Evolutionary conservation across 208 protist species (phyloP).

Genomic region (Phytomonas sp.): DNA sequence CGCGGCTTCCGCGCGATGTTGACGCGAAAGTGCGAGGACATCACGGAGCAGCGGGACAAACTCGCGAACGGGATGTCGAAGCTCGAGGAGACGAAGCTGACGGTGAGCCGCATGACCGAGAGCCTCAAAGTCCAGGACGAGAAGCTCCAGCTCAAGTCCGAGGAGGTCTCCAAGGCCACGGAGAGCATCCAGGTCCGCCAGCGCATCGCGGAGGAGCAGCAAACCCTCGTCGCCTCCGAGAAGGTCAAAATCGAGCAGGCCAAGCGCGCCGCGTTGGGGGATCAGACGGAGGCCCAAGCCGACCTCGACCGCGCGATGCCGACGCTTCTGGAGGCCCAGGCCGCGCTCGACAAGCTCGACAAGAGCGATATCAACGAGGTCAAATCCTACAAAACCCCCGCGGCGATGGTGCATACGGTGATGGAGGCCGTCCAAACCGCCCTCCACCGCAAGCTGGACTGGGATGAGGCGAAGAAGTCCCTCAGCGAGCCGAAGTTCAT

Average conservation of each 20-base stretch:
- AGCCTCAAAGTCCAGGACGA: slow-evolving; percentile 85
- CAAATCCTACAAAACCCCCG: slow-evolving; percentile 95
- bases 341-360: slow-evolving; percentile 94
- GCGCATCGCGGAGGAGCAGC: slow-evolving; percentile 94
- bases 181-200: slow-evolving; percentile 94
- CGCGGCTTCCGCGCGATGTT: slow-evolving; percentile 92
- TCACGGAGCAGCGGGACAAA: slow-evolving; percentile 95
- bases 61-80: slow-evolving; percentile 91
- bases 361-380: slow-evolving; percentile 98
- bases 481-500: slow-evolving; percentile 95
- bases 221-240: slow-evolving; percentile 89
- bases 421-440: slow-evolving; percentile 96
- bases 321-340: slow-evolving; percentile 91
- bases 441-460: slow-evolving; percentile 88
- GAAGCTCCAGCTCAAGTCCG: slow-evolving; percentile 79
- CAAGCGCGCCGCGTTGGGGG: slow-evolving; percentile 79
- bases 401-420: slow-evolving; percentile 91
- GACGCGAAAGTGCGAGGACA: slow-evolving; percentile 86
- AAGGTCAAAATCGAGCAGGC: slow-evolving; percentile 94
- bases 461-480: slow-evolving; percentile 95
- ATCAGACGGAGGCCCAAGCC: slow-evolving; percentile 90
- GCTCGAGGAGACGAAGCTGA: slow-evolving; percentile 90
- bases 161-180: slow-evolving; percentile 80
- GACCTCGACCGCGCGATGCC: slow-evolving; percentile 96
- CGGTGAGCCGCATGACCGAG: slow-evolving; percentile 86